These are phyloP conservation scores for Centaurea solstitialis DNA, from an alignment of 129 eudicot species.

Conservation along the genomic window DNA sequence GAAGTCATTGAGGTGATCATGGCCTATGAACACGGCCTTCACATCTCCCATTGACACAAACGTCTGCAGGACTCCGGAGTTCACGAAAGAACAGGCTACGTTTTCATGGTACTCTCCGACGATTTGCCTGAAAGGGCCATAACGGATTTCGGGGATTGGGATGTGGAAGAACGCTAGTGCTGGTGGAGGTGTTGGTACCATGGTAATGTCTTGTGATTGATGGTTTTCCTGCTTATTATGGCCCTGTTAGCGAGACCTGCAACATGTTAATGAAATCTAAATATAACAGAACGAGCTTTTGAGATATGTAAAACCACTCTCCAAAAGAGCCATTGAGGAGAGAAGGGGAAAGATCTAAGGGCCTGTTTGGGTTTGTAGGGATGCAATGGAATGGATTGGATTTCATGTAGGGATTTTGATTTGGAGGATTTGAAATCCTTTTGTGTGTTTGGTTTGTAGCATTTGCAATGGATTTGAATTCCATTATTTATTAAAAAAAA, in stretches of 20 bases:
- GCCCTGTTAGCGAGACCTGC: slow-evolving; percentile 82
- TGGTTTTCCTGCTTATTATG: slow-evolving; percentile 30
- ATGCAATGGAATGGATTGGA: no score
- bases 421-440: no score
- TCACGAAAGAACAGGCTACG: slow-evolving; percentile 76
- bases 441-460: no score
- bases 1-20: slow-evolving; percentile 91
- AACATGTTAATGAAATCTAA: slow-evolving; percentile 66
- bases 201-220: slow-evolving; percentile 19
- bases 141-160: slow-evolving; percentile 89
- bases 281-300: slow-evolving; percentile 26
- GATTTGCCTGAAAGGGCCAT: slow-evolving; percentile 44
- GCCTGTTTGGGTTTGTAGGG: no score
- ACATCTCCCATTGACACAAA: slow-evolving; percentile 80
- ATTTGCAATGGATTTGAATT: no score
- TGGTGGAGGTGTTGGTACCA: slow-evolving; percentile 24
- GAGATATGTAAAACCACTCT: not conserved
- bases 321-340: not conserved
- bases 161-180: slow-evolving; percentile 88
- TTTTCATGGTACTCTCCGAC: slow-evolving; percentile 64
- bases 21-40: slow-evolving; percentile 88
- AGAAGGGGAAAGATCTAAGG: not conserved
- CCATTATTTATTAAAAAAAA: no score
- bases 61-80: slow-evolving; percentile 71
- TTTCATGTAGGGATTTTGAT: no score